A percentile compares a stretch with the other conserved stretches of the same genome.
These are phyloP conservation scores for Lipomyces sp. DNA, from an alignment of 805 yeast genomes.

Conservation along the genomic window DNA sequence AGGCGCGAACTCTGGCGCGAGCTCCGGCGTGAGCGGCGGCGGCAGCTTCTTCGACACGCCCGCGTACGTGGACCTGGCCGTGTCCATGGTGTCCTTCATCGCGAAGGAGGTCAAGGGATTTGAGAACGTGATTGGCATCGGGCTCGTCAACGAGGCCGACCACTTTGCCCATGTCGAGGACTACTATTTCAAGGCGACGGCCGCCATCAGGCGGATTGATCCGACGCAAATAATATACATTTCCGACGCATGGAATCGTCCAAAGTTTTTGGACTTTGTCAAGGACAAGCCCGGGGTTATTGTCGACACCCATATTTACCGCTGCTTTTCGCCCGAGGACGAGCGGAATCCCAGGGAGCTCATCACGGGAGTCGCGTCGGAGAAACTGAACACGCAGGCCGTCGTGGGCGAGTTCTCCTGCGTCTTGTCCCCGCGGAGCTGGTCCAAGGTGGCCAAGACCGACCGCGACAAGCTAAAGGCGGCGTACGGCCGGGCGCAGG, in stretches of 20 bases:
- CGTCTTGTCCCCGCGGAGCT: conserved; percentile 71
- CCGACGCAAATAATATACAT: conserved; percentile 64
- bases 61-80: conserved; percentile 42
- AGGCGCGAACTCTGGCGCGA: conserved; percentile 85
- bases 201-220: conserved; percentile 58
- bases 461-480: conserved; percentile 54
- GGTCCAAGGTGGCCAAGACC: conserved; percentile 53
- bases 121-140: conserved; percentile 78
- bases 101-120: conserved; percentile 54
- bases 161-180: conserved; percentile 53
- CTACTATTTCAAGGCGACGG: conserved; percentile 65
- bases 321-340: conserved; percentile 77
- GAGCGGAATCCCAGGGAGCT: conserved; percentile 61
- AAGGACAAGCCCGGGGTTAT: conserved; percentile 58
- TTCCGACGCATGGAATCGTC: conserved; percentile 93
- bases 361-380: conserved; percentile 51
- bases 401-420: conserved; percentile 90
- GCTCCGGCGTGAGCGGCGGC: conserved; percentile 67
- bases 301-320: conserved; percentile 79
- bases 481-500: conserved; percentile 60
- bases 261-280: conserved; percentile 70
- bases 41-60: conserved; percentile 63
- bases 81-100: conserved; percentile 54
- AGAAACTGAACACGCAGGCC: conserved; percentile 58
- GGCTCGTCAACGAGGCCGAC: conserved; percentile 80